These are phyloP conservation scores for Lactuca sativa DNA, from an alignment of 129 eudicot genomes.

Conservation along the genomic window DNA sequence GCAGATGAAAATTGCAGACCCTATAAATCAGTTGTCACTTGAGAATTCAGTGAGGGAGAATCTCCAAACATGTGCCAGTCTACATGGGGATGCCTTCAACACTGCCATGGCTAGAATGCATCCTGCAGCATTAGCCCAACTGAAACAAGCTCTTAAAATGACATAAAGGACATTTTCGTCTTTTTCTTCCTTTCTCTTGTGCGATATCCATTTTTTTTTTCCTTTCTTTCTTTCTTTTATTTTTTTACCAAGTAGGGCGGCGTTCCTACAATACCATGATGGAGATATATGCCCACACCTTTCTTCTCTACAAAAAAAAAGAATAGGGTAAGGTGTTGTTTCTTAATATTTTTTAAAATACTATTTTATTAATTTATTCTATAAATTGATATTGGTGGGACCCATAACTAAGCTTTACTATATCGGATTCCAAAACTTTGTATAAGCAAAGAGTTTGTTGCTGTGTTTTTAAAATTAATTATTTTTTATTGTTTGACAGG, in stretches of 20 bases:
- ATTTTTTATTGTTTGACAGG: conserved; percentile 29
- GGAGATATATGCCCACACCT: conserved; percentile 19
- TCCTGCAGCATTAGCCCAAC: conserved; percentile 81
- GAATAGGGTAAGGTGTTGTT: conserved; percentile 23
- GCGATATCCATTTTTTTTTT: conserved; percentile 20
- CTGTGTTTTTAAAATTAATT: too few relatives aligned
- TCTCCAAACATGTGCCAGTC: conserved; percentile 85
- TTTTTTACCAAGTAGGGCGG: conserved; percentile 26
- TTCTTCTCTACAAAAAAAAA: conserved; percentile 17
- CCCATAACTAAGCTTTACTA: too few relatives aligned
- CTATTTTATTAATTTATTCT: too few relatives aligned
- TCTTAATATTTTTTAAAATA: background rate
- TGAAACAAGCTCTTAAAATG: conserved; percentile 87
- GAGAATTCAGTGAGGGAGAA: conserved; percentile 86
- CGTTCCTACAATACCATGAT: conserved; percentile 16
- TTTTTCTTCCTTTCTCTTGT: background rate
- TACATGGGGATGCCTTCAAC: conserved; percentile 90
- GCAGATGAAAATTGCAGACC: conserved; percentile 84
- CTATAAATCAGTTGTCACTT: conserved; percentile 71
- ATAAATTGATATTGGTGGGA: too few relatives aligned
- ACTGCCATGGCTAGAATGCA: conserved; percentile 79
- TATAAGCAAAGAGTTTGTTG: too few relatives aligned
- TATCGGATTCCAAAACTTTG: too few relatives aligned
- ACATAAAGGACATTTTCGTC: conserved; percentile 32
- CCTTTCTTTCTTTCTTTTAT: conserved; percentile 1